Evolutionary conservation across 371 early-diverging fungal species (phyloP), one percentile per base, ranked within the genome.

Genomic region (Entomophthora muscae): DNA sequence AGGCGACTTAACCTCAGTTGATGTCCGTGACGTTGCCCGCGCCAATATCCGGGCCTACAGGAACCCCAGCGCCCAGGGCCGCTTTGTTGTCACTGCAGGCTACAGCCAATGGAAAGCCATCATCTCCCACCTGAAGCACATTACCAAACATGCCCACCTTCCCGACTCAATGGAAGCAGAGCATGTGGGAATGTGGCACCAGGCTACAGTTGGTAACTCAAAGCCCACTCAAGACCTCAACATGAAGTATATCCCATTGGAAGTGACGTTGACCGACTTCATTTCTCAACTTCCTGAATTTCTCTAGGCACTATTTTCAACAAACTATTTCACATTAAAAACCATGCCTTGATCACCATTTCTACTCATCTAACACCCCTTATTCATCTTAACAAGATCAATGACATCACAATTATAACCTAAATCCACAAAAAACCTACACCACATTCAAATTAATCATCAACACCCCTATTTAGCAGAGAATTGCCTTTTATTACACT

Each of bases 21-120:
- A 62, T 52, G 30, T 62, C 7, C 51, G 62, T 23, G 53, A 62
- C 28, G 62, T 62, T 5, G 53, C 53, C 28, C 3, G 5, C 28
- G 53, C 62, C 26, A 32, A 62, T 24, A 7, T 62, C 21, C 17
- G 24, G 2, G 62, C 62, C 52, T 24, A 27, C 2, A 51, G 42
- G 12, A 52, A 52, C 1, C 3, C 22, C 10, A 21, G 42, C 5
- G 24, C 29, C 24, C 2, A 5, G 1, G 62, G 62, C 10, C 3
- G 62, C 23, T 52, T 52, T 22, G n/a, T 62, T 24, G 1, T 51
- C 17, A 22, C 10, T n/a, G 42, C 42, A 42, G 42, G 17, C 10
- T 42, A 10, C 17, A 10, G 10, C 42, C 5, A 5, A 5, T 42
- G 42, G 42, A 17, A 42, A 17, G 17, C 5, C 10, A 42, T 42